Base-by-base conservation (phyloP, 345 rosid species). In the Lagerstroemia speciosa region DNA sequence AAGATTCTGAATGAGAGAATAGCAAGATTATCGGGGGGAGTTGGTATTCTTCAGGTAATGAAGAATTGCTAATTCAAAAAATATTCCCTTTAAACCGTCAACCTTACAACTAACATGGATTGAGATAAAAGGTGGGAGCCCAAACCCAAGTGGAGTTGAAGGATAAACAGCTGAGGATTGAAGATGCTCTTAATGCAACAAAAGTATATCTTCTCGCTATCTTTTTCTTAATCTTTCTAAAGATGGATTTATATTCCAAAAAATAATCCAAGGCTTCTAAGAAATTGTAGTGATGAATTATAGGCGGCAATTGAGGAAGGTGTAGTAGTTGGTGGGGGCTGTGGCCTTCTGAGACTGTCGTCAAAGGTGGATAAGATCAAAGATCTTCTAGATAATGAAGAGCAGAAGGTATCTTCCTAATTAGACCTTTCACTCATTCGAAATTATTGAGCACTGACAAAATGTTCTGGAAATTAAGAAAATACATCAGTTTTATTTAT, bases 221-320 rank as follows among this genome's bases (percentile, higher is more conserved):
- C n/a, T 22, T 53, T n/a, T 5, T n/a, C 55, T 48, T 48, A 48
- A 19, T 48, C 55, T 2, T 53, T 6, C 6, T n/a, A 6, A 53
- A n/a, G 30, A 53, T 24, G 60, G n/a, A 53, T 3, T 8, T n/a
- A 8, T 52, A n/a, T 52, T 6, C 12, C 2, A 43, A 43, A 43
- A 6, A 43, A 43, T 6, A 43, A 43, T 5, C 48, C 16, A 45
- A 15, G 17, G 34, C 36, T 33, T 53, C 53, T 65, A 70, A 55
- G 69, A 50, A 64, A 69, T 53, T 80, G 53, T 73, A 65, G 69
- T 67, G 45, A 65, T 36, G 63, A 66, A 73, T 66, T 74, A 74
- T 81, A 93, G 98, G 89, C 97, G 60, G 96, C 97, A 50, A 86
- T 89, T 45, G 98, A 93, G 82, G 96, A 93, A 89, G 97, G 98